Conservation (phyloP, 768 basidiomycete genomes). For the Lyophyllum semitale region DNA sequence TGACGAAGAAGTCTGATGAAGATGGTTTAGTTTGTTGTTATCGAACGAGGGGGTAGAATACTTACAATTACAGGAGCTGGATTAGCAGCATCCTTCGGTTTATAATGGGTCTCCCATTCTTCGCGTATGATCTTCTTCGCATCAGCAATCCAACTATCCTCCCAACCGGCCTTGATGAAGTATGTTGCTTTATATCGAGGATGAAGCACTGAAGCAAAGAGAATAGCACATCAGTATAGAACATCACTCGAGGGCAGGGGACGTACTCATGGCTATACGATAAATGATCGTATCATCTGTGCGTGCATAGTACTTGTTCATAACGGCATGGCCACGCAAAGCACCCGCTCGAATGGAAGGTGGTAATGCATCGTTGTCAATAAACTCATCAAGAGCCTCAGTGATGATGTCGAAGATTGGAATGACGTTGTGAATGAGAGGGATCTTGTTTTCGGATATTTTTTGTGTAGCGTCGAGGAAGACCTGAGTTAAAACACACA, state of each 20-base stretch:
- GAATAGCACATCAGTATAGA: neutral
- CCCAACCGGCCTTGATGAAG: conserved; percentile 18
- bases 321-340: neutral
- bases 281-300: conserved; percentile 15
- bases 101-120: too few relatives aligned
- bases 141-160: conserved; percentile 21
- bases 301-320: conserved; percentile 19
- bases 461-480: conserved; percentile 13
- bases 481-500: too few relatives aligned
- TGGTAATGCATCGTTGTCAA: neutral
- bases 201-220: conserved; percentile 21
- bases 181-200: conserved; percentile 19
- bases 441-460: conserved; percentile 8
- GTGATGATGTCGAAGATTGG: conserved; percentile 21
- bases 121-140: too few relatives aligned
- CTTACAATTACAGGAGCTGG: too few relatives aligned
- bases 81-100: too few relatives aligned
- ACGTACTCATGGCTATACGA: conserved; percentile 18
- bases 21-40: too few relatives aligned
- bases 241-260: neutral
- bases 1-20: too few relatives aligned
- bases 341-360: neutral
- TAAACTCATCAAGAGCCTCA: conserved; percentile 7
- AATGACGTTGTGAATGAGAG: conserved; percentile 25
- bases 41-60: too few relatives aligned